Percentiles rank a stretch among this genome's conserved stretches.
Evolutionary conservation across 1,139 yeast species (phyloP).

Genomic region (Diutina siamensis): DNA sequence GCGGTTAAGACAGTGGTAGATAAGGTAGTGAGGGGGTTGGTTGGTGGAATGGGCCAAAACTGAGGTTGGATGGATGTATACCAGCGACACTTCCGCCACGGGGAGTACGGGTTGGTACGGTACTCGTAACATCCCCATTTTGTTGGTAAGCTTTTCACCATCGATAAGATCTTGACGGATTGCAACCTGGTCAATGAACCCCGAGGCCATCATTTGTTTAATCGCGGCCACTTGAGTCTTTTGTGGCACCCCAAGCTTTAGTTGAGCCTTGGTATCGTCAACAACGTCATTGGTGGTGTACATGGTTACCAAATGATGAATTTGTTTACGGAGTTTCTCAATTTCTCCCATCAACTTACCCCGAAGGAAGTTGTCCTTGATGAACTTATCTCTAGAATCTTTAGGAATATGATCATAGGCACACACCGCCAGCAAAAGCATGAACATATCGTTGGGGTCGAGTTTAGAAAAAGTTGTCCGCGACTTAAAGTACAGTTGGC

Average conservation of each 20-base stretch:
- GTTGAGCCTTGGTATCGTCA: neutral
- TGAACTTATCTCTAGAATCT: slow-evolving; percentile 34
- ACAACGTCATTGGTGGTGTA: slow-evolving; percentile 48
- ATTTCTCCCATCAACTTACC: slow-evolving; percentile 78
- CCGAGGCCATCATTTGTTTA: slow-evolving; percentile 88
- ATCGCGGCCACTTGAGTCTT: slow-evolving; percentile 61
- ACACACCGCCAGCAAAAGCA: slow-evolving; percentile 72
- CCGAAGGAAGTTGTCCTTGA: slow-evolving; percentile 50
- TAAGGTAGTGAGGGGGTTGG: slow-evolving; percentile 64
- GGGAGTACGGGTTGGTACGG: slow-evolving; percentile 72
- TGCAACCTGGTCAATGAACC: slow-evolving; percentile 86
- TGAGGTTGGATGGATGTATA: slow-evolving; percentile 73
- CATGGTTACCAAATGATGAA: slow-evolving; percentile 60
- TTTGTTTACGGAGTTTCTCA: slow-evolving; percentile 65
- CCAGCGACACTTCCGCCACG: slow-evolving; percentile 34
- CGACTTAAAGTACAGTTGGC: slow-evolving; percentile 43
- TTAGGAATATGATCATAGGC: slow-evolving; percentile 69
- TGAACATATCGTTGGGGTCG: slow-evolving; percentile 72
- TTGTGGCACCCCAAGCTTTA: slow-evolving; percentile 52
- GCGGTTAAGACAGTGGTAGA: slow-evolving; percentile 52
- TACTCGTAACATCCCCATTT: slow-evolving; percentile 45
- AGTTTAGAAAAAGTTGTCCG: slow-evolving; percentile 51
- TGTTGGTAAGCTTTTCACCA: slow-evolving; percentile 50
- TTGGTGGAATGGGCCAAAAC: slow-evolving; percentile 42
- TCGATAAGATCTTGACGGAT: slow-evolving; percentile 68